Base-by-base conservation (phyloP, 805 yeast species). In the Lachancea sp. region DNA sequence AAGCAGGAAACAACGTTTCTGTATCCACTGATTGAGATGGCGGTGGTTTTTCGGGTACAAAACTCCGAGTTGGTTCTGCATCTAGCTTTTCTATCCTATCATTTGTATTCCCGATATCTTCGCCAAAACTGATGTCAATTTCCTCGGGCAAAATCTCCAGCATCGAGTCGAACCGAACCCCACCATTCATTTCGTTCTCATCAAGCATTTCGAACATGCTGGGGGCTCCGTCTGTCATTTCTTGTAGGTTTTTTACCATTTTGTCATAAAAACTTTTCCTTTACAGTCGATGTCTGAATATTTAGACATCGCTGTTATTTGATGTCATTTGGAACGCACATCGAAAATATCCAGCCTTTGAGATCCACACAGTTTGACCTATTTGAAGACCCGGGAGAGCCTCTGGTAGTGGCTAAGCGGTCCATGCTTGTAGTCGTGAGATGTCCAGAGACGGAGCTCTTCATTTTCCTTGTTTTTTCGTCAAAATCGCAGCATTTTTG, bases 101-200 rank as follows among this genome's bases (percentile, higher is more conserved):
- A 27, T n/a, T 20, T 25, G 34, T 15, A 22, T 25, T 9, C 12
- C 34, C 25, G 10, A 32, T 19, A n/a, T 17, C 43, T 15, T 22
- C 37, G 13, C 17, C 40, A 25, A 43, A 26, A 15, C 27, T 38
- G 13, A 56, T 49, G 37, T 55, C 57, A 19, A 62, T 45, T 36
- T 57, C 61, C 51, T 63, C 68, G 2, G 69, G 69, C 16, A 65
- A 43, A 9, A 57, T 58, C 45, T 65, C 69, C 31, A 65, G 44
- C 67, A 63, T 63, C 2, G 63, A 49, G 46, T 65, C 69, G 41
- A 63, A 63, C n/a, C 40, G 37, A 5, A 16, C 34, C 41, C 37
- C 36, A 36, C 38, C 22, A 36, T 27, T 35, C 42, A 41, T 36
- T 38, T 41, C 36, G 34, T 40, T 36, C 25, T 47, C 43, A 25